phyloP scores from a whole-genome alignment of 202 grass and related monocot species.

The Panicum virgatum region DNA sequence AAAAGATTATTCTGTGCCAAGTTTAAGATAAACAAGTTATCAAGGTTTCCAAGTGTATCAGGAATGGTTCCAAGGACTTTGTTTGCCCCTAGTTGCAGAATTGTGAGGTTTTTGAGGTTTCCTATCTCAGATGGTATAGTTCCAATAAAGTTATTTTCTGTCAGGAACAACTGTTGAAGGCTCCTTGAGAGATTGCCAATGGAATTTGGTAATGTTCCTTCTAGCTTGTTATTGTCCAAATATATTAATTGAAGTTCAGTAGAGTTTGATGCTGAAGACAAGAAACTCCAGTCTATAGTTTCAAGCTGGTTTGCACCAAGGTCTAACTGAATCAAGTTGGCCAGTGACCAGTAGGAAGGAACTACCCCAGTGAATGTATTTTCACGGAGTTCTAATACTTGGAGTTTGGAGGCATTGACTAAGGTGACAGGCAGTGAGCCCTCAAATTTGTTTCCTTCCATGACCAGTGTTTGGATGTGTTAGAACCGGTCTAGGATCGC shows the following conservation, averaged over 20 bases:
- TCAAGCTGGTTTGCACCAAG: slow-evolving; percentile 25
- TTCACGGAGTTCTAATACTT: not conserved
- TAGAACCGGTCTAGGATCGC: no score
- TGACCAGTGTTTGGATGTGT: not conserved
- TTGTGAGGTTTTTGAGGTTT: slow-evolving; percentile 8
- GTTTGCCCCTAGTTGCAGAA: not conserved
- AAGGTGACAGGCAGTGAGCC: not conserved
- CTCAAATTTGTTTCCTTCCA: slow-evolving; percentile 12
- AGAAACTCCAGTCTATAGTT: not conserved
- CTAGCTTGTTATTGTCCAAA: not conserved
- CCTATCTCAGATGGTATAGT: slow-evolving; percentile 27
- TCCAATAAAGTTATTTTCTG: not conserved
- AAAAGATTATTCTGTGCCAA: slow-evolving; percentile 26
- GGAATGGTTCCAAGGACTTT: not conserved
- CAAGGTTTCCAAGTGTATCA: not conserved
- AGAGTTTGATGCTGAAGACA: not conserved
- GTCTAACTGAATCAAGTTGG: slow-evolving; percentile 16
- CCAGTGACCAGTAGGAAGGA: slow-evolving; percentile 33
- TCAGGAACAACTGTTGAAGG: not conserved
- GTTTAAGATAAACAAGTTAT: not conserved
- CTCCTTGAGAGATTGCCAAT: slow-evolving; percentile 17
- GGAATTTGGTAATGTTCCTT: slow-evolving; percentile 31
- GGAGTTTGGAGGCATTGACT: slow-evolving; percentile 31
- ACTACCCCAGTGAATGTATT: slow-evolving; percentile 40
- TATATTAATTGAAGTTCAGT: not conserved